phyloP scores from a whole-genome alignment of 2,329 filamentous ascomycete species.

The Zymoseptoria pseudotritici region DNA sequence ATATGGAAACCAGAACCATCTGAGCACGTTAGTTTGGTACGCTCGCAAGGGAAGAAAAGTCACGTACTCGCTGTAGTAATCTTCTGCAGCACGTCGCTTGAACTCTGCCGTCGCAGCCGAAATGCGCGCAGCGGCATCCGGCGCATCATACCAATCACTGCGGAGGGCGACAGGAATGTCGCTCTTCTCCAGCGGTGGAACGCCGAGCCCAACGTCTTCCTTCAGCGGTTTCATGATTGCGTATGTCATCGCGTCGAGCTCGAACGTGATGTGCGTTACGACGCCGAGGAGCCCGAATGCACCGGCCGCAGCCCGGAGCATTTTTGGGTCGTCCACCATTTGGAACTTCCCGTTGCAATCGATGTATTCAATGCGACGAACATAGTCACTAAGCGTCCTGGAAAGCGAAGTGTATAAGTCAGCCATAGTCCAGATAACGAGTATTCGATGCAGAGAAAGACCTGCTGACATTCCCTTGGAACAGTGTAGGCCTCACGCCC shows the following conservation, averaged over 20 bases:
- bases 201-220: conserved; percentile 35
- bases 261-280: conserved; percentile 44
- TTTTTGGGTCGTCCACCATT: conserved; percentile 3
- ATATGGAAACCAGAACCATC: conserved; percentile 47
- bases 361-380: conserved; percentile 10
- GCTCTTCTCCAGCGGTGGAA: conserved; percentile 32
- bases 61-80: conserved; percentile 37
- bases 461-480: too few species aligned
- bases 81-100: conserved; percentile 32
- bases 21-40: background rate
- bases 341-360: conserved; percentile 9
- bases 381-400: too few species aligned
- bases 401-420: too few species aligned
- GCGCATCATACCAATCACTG: background rate
- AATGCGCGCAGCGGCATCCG: background rate
- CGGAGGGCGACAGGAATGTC: conserved; percentile 31
- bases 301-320: conserved; percentile 6
- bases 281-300: conserved; percentile 44
- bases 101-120: conserved; percentile 25
- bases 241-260: conserved; percentile 42
- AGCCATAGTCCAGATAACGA: too few species aligned
- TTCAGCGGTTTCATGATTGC: conserved; percentile 42
- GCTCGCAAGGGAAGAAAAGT: background rate
- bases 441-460: too few species aligned
- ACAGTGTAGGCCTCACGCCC: too few species aligned